These are phyloP conservation scores for Rhizopogon vesiculosus DNA, from an alignment of 768 basidiomycete species.

Conservation along the genomic window DNA sequence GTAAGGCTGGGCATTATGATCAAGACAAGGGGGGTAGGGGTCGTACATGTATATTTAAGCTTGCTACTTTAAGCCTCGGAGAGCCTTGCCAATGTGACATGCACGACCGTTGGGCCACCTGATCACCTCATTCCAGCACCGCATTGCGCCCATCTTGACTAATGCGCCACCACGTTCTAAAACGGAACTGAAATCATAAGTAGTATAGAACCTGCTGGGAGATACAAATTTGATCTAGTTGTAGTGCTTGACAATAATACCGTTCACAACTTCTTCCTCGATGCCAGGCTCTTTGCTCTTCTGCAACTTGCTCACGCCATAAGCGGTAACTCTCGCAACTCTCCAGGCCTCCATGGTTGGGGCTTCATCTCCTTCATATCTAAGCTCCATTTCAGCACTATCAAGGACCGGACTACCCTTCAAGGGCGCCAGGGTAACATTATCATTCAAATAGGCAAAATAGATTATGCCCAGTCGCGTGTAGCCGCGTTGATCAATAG, in stretches of 20 bases:
- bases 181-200: background rate
- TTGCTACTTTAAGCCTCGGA: background rate
- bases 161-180: background rate
- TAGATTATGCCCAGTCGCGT: conserved; percentile 56
- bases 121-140: background rate
- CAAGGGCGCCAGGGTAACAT: conserved; percentile 40
- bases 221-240: conserved; percentile 25
- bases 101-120: background rate
- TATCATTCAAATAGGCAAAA: conserved; percentile 49
- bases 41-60: background rate
- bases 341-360: conserved; percentile 54
- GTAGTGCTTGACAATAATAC: conserved; percentile 53
- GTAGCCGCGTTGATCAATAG: conserved; percentile 44
- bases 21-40: background rate
- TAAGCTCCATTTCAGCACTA: conserved; percentile 32
- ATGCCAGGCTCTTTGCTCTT: conserved; percentile 36
- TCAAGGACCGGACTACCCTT: conserved; percentile 45
- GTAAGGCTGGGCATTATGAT: conserved; percentile 27
- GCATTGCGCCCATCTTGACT: background rate
- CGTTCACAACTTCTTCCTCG: conserved; percentile 54
- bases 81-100: too few relatives aligned
- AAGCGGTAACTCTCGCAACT: conserved; percentile 44
- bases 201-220: background rate
- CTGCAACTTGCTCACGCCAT: conserved; percentile 43
- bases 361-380: conserved; percentile 34